Conservation (phyloP, 768 basidiomycete genomes). For the Gautieria morchelliformis region DNA sequence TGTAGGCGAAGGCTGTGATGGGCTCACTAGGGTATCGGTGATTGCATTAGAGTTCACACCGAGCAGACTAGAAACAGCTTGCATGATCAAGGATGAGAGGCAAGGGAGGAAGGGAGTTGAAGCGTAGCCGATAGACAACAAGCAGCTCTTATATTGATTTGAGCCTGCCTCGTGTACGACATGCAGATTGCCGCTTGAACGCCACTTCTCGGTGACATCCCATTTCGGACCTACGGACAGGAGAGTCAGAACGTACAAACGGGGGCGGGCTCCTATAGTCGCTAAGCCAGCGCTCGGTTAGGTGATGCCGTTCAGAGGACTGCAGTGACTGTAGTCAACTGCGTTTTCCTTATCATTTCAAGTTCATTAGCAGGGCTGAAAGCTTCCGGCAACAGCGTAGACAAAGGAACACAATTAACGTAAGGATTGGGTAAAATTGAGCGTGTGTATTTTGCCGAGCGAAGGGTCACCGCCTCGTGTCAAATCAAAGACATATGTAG, state of each 20-base stretch:
- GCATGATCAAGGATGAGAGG: conserved; percentile 35
- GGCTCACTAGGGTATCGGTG: conserved; percentile 67
- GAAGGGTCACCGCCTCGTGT: conserved; percentile 1
- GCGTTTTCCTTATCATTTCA: no score
- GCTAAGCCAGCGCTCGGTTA: neutral
- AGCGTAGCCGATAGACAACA: neutral
- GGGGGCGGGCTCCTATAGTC: neutral
- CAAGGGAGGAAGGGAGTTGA: neutral
- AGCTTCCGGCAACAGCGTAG: neutral
- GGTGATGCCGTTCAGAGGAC: neutral
- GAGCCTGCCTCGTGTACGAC: conserved; percentile 11
- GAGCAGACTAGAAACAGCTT: conserved; percentile 57
- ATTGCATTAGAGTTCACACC: conserved; percentile 59
- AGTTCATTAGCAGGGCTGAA: no score
- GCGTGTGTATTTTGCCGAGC: neutral
- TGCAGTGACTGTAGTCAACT: no score
- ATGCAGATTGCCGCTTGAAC: conserved; percentile 7
- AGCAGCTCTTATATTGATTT: conserved; percentile 1
- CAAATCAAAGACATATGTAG: neutral
- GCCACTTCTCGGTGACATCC: neutral
- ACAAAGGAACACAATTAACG: neutral
- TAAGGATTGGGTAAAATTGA: neutral
- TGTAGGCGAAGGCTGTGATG: neutral
- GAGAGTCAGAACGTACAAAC: neutral
- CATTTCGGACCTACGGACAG: neutral